phyloP scores from a whole-genome alignment of 139 green algal species.

The Chlamydomonas eustigma region DNA sequence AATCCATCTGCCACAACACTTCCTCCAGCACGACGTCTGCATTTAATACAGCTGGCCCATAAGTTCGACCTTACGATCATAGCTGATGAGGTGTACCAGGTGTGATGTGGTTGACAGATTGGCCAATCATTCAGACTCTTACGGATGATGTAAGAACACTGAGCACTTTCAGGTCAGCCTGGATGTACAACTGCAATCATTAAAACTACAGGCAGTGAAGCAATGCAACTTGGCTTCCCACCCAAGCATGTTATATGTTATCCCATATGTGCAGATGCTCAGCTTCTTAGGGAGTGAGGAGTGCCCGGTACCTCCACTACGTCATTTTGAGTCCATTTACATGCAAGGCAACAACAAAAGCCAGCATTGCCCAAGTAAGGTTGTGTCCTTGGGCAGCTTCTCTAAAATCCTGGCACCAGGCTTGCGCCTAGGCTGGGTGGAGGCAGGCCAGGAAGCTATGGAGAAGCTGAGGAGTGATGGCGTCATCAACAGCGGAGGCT shows the following conservation, averaged over 20 bases:
- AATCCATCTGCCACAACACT: slow-evolving; percentile 33
- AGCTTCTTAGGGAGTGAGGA: not conserved
- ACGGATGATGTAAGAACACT: not conserved
- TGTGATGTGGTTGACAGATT: not conserved
- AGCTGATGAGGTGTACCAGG: slow-evolving; percentile 35
- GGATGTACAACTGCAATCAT: slow-evolving; percentile 9
- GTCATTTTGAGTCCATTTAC: not conserved
- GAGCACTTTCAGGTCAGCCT: not conserved
- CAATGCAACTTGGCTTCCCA: too few species aligned
- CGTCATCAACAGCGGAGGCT: slow-evolving; percentile 2
- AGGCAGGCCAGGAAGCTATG: not conserved
- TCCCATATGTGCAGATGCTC: slow-evolving; percentile 4
- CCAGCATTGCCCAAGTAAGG: not conserved
- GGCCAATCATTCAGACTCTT: not conserved
- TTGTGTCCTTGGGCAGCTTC: slow-evolving; percentile 9
- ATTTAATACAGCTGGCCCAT: slow-evolving; percentile 34
- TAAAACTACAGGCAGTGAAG: too few species aligned
- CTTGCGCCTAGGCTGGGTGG: slow-evolving; percentile 7
- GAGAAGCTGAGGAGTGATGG: not conserved
- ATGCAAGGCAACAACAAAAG: not conserved
- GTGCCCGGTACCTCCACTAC: not conserved
- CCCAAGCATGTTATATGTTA: too few species aligned
- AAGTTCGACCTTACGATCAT: slow-evolving; percentile 32
- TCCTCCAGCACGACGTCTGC: slow-evolving; percentile 2
- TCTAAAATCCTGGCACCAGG: slow-evolving; percentile 13